Evolutionary conservation across 106 monocot species (phyloP).

Genomic region (Triglochin maritima): DNA sequence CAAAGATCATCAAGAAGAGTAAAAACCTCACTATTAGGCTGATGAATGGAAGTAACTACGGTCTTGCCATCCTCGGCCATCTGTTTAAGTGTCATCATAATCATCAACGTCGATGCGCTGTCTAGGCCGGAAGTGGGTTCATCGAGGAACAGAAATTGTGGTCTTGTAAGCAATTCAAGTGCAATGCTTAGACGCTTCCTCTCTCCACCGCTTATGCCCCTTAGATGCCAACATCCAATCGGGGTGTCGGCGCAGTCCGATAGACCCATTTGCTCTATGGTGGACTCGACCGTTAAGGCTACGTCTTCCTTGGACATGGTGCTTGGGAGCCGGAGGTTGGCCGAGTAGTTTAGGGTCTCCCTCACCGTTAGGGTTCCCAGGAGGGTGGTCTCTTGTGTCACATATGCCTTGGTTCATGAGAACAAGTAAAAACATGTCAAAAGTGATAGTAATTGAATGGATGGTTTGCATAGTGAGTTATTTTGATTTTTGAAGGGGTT

Average conservation of each 20-base stretch:
- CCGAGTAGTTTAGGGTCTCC: constrained; percentile 73
- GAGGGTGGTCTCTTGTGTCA: constrained; percentile 69
- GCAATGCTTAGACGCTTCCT: constrained; percentile 82
- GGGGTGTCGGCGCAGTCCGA: constrained; percentile 44
- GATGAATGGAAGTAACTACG: constrained; percentile 71
- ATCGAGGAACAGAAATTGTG: constrained; percentile 69
- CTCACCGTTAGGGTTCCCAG: constrained; percentile 71
- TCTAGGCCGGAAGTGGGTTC: constrained; percentile 87
- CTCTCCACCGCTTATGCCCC: constrained; percentile 89
- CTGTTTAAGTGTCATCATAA: constrained; percentile 45
- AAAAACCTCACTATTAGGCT: constrained; percentile 80
- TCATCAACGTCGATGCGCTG: constrained; percentile 60
- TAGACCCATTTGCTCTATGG: constrained; percentile 67
- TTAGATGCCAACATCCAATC: constrained; percentile 79
- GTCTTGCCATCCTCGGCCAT: constrained; percentile 67
- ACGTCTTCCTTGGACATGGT: constrained; percentile 42
- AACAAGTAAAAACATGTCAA: too few relatives aligned
- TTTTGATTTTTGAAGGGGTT: too few relatives aligned
- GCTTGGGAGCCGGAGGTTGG: constrained; percentile 51
- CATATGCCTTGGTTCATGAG: constrained; percentile 52
- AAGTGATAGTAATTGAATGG: too few relatives aligned
- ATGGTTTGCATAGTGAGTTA: too few relatives aligned
- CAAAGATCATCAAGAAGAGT: constrained; percentile 65
- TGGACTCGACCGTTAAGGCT: constrained; percentile 25
- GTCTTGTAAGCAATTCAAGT: constrained; percentile 58